Conservation (phyloP, 768 basidiomycete genomes). For the Leccinum disarticulatum region DNA sequence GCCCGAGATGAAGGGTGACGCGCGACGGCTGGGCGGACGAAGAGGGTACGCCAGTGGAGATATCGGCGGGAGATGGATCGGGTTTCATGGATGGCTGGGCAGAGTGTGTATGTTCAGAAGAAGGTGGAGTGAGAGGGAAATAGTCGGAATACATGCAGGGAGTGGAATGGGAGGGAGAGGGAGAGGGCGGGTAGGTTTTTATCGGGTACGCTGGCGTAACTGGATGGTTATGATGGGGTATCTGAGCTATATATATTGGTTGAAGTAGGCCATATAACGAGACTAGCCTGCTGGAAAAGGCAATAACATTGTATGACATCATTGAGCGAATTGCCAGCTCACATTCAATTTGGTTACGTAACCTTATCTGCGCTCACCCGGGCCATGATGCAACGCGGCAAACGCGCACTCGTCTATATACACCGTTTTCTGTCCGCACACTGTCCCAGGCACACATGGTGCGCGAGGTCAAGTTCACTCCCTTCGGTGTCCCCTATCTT, state of each 20-base stretch:
- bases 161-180: neutral
- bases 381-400: slow-evolving; percentile 1
- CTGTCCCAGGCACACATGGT: slow-evolving; percentile 13
- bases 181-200: neutral
- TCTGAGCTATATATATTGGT: slow-evolving; percentile 25
- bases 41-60: slow-evolving; percentile 11
- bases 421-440: neutral
- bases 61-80: neutral
- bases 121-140: slow-evolving; percentile 31
- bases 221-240: neutral
- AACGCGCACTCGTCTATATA: neutral
- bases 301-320: slow-evolving; percentile 32
- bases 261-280: slow-evolving; percentile 11
- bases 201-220: slow-evolving; percentile 8
- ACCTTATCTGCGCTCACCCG: neutral
- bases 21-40: slow-evolving; percentile 46
- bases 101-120: slow-evolving; percentile 18
- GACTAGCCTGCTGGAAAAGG: slow-evolving; percentile 26
- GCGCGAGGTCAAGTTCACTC: slow-evolving; percentile 28
- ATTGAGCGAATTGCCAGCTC: slow-evolving; percentile 1
- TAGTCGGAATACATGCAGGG: slow-evolving; percentile 19
- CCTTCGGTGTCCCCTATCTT: slow-evolving; percentile 31
- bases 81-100: slow-evolving; percentile 8
- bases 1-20: slow-evolving; percentile 71
- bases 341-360: slow-evolving; percentile 6